Conservation (phyloP, 2,329 filamentous ascomycete species). For the Xylaria sp. region DNA sequence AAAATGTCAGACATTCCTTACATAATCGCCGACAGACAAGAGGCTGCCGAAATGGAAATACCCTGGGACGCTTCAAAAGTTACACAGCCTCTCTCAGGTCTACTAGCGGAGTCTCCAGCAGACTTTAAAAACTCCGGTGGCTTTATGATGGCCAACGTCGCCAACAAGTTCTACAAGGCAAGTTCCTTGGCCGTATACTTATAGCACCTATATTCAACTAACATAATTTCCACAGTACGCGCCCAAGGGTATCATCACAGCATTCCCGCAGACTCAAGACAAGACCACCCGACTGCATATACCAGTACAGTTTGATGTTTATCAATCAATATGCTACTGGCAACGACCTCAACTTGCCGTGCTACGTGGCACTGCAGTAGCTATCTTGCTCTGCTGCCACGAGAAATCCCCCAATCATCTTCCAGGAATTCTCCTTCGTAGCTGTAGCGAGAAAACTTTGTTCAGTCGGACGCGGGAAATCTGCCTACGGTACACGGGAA, state of each 20-base stretch:
- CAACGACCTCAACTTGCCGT: conserved; percentile 20
- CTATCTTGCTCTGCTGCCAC: conserved; percentile 22
- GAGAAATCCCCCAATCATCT: conserved; percentile 8
- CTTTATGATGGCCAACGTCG: conserved; percentile 10
- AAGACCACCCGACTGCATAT: conserved; percentile 22
- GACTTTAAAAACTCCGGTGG: conserved; percentile 27
- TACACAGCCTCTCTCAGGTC: conserved; percentile 13
- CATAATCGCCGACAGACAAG: not conserved
- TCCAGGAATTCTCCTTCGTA: conserved; percentile 15
- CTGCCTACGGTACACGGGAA: not conserved
- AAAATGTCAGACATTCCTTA: conserved; percentile 16
- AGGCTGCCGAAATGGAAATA: conserved; percentile 16
- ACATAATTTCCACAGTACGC: not conserved
- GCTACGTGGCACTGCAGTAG: conserved; percentile 1
- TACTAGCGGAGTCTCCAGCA: conserved; percentile 19
- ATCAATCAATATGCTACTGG: conserved; percentile 18
- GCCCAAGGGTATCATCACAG: conserved; percentile 15
- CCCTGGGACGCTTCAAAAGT: conserved; percentile 17
- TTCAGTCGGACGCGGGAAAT: conserved; percentile 23
- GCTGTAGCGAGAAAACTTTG: conserved; percentile 5
- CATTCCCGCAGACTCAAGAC: conserved; percentile 21
- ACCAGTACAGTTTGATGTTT: not conserved
- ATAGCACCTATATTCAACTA: too few relatives aligned
- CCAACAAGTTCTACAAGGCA: conserved; percentile 14
- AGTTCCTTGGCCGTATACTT: too few relatives aligned